phyloP scores from a whole-genome alignment of 2,329 filamentous ascomycete genomes.

The Penicillium fuscoglaucum region DNA sequence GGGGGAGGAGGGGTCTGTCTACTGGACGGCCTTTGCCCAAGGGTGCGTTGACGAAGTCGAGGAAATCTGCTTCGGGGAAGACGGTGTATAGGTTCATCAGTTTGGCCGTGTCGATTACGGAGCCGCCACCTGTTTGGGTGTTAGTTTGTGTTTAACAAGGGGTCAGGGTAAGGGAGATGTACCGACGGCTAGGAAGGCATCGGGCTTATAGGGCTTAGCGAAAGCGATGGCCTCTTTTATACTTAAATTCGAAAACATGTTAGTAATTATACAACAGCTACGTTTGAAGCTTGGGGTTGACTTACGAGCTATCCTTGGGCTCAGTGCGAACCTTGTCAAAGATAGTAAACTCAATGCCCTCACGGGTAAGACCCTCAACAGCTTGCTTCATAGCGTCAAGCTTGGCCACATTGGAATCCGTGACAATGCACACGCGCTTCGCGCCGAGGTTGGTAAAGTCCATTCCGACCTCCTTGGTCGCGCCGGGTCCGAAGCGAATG shows the following conservation, averaged over 20 bases:
- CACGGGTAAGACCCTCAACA: conserved; percentile 71
- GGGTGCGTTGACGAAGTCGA: conserved; percentile 97
- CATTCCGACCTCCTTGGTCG: conserved; percentile 96
- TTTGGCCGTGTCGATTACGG: conserved; percentile 97
- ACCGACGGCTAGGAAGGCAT: conserved; percentile 91
- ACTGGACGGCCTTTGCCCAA: conserved; percentile 81
- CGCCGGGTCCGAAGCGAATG: conserved; percentile 90
- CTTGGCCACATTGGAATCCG: conserved; percentile 77
- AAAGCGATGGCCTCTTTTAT: conserved; percentile 88
- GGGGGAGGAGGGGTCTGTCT: conserved; percentile 67
- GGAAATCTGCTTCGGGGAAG: conserved; percentile 88
- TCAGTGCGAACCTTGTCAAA: conserved; percentile 81
- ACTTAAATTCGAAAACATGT: neutral
- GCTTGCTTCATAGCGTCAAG: conserved; percentile 89
- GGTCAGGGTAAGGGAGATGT: conserved; percentile 13
- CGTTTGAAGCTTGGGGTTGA: conserved; percentile 15
- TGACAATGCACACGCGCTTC: conserved; percentile 87
- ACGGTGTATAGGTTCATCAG: conserved; percentile 95
- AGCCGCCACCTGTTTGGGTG: conserved; percentile 62
- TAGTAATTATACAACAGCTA: conserved; percentile 46
- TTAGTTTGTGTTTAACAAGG: conserved; percentile 7
- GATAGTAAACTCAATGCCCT: conserved; percentile 78
- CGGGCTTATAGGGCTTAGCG: conserved; percentile 74
- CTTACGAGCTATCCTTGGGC: conserved; percentile 89
- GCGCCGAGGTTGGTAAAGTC: conserved; percentile 90